Conservation (phyloP, 2,329 filamentous ascomycete species). For the Fusarium metavorans region DNA sequence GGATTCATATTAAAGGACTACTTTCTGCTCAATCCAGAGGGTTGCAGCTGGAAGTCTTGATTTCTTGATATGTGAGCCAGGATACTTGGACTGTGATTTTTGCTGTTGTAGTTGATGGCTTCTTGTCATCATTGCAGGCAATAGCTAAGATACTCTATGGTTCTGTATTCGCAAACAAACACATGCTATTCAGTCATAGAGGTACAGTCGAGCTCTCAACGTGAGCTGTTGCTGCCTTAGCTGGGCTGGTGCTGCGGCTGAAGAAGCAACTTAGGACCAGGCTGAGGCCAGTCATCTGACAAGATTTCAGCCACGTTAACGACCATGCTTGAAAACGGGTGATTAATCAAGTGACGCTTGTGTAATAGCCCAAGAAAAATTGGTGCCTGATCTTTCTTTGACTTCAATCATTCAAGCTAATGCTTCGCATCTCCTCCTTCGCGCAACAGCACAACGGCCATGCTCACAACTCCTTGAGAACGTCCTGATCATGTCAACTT, state of each 20-base stretch:
- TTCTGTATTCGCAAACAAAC: neutral
- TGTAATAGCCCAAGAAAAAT: neutral
- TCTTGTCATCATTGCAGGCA: too few species aligned
- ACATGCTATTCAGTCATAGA: accelerated
- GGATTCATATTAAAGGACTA: neutral
- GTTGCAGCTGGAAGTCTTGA: neutral
- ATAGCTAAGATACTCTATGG: neutral
- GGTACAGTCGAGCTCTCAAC: neutral
- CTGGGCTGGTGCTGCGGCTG: neutral
- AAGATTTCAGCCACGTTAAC: neutral
- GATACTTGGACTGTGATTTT: neutral
- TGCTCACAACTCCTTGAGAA: neutral
- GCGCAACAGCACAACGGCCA: neutral
- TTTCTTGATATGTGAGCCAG: neutral
- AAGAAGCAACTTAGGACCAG: neutral
- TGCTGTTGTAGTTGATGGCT: too few species aligned
- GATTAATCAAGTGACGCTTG: neutral
- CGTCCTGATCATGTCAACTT: neutral
- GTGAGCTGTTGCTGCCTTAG: neutral
- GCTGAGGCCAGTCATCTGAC: neutral
- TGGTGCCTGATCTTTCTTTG: neutral
- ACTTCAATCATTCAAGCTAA: neutral
- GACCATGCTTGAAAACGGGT: neutral
- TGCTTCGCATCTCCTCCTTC: neutral
- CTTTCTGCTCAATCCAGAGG: neutral